Percentiles rank a stretch among this genome's conserved stretches.
Evolutionary conservation across 1,139 yeast genomes (phyloP).

Genomic region (Yamadazyma diospyri): DNA sequence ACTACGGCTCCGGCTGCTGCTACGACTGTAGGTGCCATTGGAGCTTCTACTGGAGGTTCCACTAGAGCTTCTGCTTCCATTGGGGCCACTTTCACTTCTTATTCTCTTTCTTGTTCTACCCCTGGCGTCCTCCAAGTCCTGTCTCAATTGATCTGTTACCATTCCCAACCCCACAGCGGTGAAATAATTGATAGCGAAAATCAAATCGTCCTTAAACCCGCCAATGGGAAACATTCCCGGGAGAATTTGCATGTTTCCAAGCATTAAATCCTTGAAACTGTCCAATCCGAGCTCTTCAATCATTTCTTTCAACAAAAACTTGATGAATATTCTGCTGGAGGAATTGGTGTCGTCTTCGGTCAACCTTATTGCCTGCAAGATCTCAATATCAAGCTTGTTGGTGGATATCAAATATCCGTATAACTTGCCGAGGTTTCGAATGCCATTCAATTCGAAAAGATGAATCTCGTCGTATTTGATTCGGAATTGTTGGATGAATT

Average conservation of each 20-base stretch:
- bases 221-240: constrained; percentile 48
- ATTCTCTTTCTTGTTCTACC: constrained; percentile 12
- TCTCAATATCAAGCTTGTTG: constrained; percentile 50
- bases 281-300: constrained; percentile 71
- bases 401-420: constrained; percentile 84
- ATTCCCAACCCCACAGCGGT: constrained; percentile 90
- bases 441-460: constrained; percentile 65
- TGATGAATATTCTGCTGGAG: constrained; percentile 76
- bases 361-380: constrained; percentile 58
- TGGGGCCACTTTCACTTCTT: constrained; percentile 17
- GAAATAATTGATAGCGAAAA: constrained; percentile 85
- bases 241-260: constrained; percentile 46
- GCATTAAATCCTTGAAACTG: constrained; percentile 45
- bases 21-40: constrained; percentile 6
- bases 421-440: constrained; percentile 77
- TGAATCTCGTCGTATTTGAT: constrained; percentile 58
- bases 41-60: constrained; percentile 10
- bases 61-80: constrained; percentile 15
- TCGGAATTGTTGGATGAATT: constrained; percentile 52
- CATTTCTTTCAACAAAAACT: constrained; percentile 77
- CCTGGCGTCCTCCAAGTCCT: constrained; percentile 33
- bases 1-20: constrained; percentile 16
- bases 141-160: constrained; percentile 80
- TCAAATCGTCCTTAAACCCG: constrained; percentile 51
- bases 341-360: constrained; percentile 76